Conservation (phyloP, 345 rosid species). For the Citrus sp. region DNA sequence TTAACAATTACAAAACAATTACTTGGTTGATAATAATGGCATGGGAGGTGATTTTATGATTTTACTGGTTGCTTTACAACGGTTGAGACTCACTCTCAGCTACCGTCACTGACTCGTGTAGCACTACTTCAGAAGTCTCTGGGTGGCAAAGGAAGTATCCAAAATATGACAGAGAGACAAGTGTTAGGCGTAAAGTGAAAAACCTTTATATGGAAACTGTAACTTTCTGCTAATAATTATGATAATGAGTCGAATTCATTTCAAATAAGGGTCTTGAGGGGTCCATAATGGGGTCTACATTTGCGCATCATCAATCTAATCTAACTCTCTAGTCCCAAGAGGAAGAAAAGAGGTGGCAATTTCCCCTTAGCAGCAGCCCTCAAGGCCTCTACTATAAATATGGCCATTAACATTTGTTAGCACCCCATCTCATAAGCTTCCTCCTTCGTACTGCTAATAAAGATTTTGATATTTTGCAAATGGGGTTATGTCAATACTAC, state of each 20-base stretch:
- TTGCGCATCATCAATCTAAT: conserved; percentile 10
- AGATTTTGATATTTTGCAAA: background rate
- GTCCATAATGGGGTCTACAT: background rate
- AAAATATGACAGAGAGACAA: too few species aligned
- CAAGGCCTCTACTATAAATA: conserved; percentile 30
- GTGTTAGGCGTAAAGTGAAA: background rate
- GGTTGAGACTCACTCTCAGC: too few species aligned
- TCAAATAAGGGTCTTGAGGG: background rate
- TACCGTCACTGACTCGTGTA: too few species aligned
- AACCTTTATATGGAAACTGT: background rate
- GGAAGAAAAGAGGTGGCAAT: conserved; percentile 1
- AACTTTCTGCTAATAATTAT: background rate
- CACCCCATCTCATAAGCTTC: background rate
- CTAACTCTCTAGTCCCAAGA: background rate
- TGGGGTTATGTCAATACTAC: conserved; percentile 20
- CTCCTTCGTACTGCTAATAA: background rate
- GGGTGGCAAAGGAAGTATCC: too few species aligned
- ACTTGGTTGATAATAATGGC: too few species aligned
- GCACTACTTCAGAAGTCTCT: too few species aligned
- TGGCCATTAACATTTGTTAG: background rate
- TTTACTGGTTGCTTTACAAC: too few species aligned
- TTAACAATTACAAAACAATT: too few species aligned
- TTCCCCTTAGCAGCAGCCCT: conserved; percentile 13
- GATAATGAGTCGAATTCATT: too few species aligned
- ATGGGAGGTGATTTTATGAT: too few species aligned